Conservation (phyloP, 2,329 filamentous ascomycete species). For the Aspergillus jensenii region DNA sequence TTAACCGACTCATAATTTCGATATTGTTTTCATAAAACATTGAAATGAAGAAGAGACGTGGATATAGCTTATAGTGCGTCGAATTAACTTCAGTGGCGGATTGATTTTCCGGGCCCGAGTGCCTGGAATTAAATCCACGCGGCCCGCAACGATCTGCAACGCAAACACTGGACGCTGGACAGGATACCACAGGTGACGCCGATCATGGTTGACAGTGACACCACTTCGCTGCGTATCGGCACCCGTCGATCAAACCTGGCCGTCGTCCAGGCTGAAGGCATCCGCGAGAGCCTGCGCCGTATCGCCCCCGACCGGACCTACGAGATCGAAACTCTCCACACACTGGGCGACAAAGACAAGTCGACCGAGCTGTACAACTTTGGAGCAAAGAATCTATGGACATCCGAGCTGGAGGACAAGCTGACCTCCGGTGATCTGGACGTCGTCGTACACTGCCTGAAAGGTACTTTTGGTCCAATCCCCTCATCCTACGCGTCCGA, state of each 20-base stretch:
- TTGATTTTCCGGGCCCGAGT: too few species aligned
- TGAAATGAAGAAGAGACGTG: too few species aligned
- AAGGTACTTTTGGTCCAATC: slow-evolving; percentile 40
- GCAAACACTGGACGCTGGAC: too few species aligned
- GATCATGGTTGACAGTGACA: not conserved
- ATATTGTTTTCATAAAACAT: too few species aligned
- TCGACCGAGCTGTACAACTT: slow-evolving; percentile 79
- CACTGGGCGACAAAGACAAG: slow-evolving; percentile 80
- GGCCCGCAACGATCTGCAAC: too few species aligned
- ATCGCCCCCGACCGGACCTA: slow-evolving; percentile 66
- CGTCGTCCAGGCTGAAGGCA: slow-evolving; percentile 71
- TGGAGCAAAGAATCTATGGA: slow-evolving; percentile 58
- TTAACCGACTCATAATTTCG: too few species aligned
- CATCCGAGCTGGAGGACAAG: slow-evolving; percentile 77
- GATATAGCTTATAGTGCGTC: too few species aligned
- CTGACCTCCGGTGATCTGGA: slow-evolving; percentile 68
- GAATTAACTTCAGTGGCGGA: too few species aligned
- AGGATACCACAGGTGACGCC: not conserved
- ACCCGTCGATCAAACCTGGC: slow-evolving; percentile 79
- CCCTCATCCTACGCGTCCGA: not conserved
- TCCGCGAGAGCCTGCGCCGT: slow-evolving; percentile 62
- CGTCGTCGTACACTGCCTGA: slow-evolving; percentile 80
- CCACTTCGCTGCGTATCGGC: slow-evolving; percentile 55
- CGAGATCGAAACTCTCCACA: slow-evolving; percentile 70
- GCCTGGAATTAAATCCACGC: too few species aligned